These are phyloP conservation scores for Phytophthora quininea DNA, from an alignment of 352 stramenopile species.

Conservation along the genomic window DNA sequence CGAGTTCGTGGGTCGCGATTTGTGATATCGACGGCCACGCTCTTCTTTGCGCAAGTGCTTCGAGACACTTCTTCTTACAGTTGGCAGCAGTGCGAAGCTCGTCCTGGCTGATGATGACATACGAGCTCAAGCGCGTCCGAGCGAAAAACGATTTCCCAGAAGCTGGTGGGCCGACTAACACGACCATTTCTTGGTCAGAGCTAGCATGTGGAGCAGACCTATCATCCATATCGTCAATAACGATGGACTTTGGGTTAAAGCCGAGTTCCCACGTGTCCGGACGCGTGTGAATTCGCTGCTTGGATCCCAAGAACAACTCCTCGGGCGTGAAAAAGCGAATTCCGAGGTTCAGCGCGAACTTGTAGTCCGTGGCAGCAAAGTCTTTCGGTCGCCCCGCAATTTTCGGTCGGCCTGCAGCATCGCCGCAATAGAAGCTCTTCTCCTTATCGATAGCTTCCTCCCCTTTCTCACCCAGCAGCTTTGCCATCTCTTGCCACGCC, in stretches of 20 bases:
- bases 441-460: constrained; percentile 46
- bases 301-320: constrained; percentile 75
- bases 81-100: constrained; percentile 79
- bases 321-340: constrained; percentile 87
- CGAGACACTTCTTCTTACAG: constrained; percentile 70
- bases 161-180: constrained; percentile 76
- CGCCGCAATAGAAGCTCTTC: constrained; percentile 84
- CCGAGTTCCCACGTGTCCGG: constrained; percentile 74
- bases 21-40: constrained; percentile 87
- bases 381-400: constrained; percentile 72
- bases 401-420: constrained; percentile 81
- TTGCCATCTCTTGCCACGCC: constrained; percentile 65
- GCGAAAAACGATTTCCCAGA: constrained; percentile 78
- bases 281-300: constrained; percentile 75
- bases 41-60: constrained; percentile 64
- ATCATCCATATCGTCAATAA: constrained; percentile 29
- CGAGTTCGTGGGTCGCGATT: constrained; percentile 71
- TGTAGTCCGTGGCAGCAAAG: constrained; percentile 88
- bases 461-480: constrained; percentile 20
- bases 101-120: constrained; percentile 86
- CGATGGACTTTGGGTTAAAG: constrained; percentile 65
- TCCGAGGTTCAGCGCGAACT: constrained; percentile 88
- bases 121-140: constrained; percentile 48
- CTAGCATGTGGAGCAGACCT: constrained; percentile 27
- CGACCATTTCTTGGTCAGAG: constrained; percentile 64